phyloP scores from a whole-genome alignment of 306 rosid genomes.

The Prunus davidiana region DNA sequence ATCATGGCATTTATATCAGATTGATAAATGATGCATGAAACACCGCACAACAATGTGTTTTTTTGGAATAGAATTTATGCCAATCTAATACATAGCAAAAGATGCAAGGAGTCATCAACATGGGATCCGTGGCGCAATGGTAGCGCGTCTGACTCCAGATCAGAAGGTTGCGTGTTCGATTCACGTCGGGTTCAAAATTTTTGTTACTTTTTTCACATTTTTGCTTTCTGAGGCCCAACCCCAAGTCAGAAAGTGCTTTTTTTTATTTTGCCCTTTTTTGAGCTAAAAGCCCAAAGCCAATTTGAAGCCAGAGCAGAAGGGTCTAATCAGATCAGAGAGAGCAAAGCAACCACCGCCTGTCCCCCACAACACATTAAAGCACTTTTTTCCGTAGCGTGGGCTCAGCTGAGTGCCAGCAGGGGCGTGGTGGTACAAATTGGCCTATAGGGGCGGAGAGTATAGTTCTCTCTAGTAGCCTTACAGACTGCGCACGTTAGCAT shows the following conservation, averaged over 20 bases:
- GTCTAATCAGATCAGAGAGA: no score
- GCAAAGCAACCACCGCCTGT: not conserved
- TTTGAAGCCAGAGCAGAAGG: no score
- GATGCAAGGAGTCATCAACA: not conserved
- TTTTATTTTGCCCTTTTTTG: no score
- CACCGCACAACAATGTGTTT: no score
- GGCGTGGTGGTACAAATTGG: not conserved
- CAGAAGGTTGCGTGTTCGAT: slow-evolving; percentile 38
- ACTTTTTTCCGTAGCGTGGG: not conserved
- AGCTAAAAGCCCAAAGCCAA: no score
- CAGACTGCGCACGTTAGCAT: slow-evolving; percentile 1
- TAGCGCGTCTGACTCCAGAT: slow-evolving; percentile 50
- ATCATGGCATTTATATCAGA: no score
- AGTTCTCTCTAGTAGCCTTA: no score
- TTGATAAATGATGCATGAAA: no score
- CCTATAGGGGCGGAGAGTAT: not conserved
- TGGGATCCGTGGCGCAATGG: slow-evolving; percentile 44
- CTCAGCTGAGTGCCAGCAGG: not conserved
- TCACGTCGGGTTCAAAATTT: slow-evolving; percentile 26
- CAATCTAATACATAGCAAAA: accelerated
- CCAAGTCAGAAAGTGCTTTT: not conserved
- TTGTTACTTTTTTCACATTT: accelerated
- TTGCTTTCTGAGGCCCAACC: not conserved
- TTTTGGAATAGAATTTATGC: no score
- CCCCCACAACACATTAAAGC: not conserved